Conservation (phyloP, 148 eudicot species). For the Cornus florida region DNA sequence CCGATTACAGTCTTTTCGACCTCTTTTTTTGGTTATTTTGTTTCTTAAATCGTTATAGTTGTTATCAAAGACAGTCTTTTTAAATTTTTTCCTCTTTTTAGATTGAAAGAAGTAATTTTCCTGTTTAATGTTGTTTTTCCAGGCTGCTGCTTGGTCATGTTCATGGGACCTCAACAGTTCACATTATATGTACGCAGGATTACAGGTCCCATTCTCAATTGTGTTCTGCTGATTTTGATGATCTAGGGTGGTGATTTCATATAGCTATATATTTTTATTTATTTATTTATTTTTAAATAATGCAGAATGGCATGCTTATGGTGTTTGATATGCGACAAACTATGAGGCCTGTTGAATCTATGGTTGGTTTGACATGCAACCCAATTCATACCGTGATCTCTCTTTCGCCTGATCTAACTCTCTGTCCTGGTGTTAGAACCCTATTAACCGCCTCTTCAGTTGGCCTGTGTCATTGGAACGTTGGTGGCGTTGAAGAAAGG, state of each 20-base stretch:
- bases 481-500: conserved; percentile 55
- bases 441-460: conserved; percentile 78
- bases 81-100: not conserved
- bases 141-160: conserved; percentile 99
- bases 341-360: conserved; percentile 50
- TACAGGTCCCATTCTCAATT: conserved; percentile 58
- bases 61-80: not conserved
- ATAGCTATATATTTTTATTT: not conserved
- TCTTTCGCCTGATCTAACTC: conserved; percentile 40
- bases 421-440: conserved; percentile 44
- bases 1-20: not conserved
- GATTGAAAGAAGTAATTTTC: not conserved
- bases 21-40: not conserved
- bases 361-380: conserved; percentile 62
- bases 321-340: conserved; percentile 89
- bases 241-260: not conserved
- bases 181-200: conserved; percentile 69
- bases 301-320: conserved; percentile 86
- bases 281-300: not conserved
- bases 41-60: not conserved
- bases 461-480: conserved; percentile 82
- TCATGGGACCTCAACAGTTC: conserved; percentile 76
- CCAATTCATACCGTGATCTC: conserved; percentile 66
- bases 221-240: conserved; percentile 4
- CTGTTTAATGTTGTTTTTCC: conserved; percentile 15